Percentiles rank a stretch among this genome's conserved stretches.
Conservation (phyloP, 2,329 filamentous ascomycete species). For the Pseudogymnoascus verrucosus region DNA sequence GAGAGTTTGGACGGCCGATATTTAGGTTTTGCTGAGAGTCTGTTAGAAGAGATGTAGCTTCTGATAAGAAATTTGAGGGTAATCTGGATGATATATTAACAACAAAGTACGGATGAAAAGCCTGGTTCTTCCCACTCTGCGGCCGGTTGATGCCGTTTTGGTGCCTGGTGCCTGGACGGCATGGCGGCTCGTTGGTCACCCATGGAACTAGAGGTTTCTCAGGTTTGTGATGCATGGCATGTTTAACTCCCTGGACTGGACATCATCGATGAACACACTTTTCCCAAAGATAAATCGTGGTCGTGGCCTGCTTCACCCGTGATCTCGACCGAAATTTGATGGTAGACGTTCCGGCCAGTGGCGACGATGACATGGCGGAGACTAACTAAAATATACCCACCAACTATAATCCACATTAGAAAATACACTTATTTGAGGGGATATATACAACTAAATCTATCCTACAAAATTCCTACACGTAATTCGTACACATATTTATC, state of each 20-base stretch:
- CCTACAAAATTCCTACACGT: background rate
- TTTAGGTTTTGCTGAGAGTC: background rate
- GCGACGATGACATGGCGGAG: background rate
- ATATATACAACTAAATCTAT: constrained; percentile 7
- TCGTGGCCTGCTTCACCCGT: background rate
- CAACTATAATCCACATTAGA: background rate
- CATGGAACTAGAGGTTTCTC: background rate
- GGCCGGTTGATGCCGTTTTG: background rate
- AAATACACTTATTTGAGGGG: constrained; percentile 1
- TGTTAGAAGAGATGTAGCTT: background rate
- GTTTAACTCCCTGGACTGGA: background rate
- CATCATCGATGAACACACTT: background rate
- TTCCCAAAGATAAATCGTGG: background rate
- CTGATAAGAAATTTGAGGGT: background rate
- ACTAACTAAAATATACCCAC: constrained; percentile 1
- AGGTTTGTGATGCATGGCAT: background rate
- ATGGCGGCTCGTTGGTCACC: background rate
- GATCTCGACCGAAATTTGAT: background rate
- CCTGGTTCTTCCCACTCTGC: background rate
- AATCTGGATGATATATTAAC: background rate
- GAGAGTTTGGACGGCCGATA: background rate
- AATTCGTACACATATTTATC: constrained; percentile 2
- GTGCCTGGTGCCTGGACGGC: background rate
- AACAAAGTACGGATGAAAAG: background rate
- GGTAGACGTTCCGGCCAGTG: background rate